Evolutionary conservation across 768 basidiomycete genomes (phyloP), one percentile per base, ranked within the genome.

Genomic region (Hericium erinaceus): DNA sequence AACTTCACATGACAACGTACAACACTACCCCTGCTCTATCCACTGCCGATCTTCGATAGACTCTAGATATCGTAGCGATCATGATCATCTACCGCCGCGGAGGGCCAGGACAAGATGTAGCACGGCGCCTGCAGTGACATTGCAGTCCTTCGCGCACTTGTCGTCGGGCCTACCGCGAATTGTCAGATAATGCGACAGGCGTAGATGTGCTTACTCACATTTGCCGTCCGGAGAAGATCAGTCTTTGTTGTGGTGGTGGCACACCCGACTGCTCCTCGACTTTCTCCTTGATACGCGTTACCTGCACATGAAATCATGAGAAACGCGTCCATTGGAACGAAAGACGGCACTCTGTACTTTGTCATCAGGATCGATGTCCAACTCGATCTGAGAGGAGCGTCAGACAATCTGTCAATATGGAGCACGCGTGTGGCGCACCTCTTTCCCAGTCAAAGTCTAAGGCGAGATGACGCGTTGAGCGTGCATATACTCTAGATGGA

Each of bases 201-300:
- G 37, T 40, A 48, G 40, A 15, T 28, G 49, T 46, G 55, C 24
- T 58, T 41, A 74, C 82, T 72, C 71, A 98, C 95, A 98, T 86
- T 69, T 97, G 95, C 67, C 94, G 84, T 38, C 95, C 95, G 66
- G 82, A 73, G 70, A 87, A 97, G 69, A 98, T 98, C 66, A 98
- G 73, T 58, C 95, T 84, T 71, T 98, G 95, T 72, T 98, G 95
- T 46, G 79, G 90, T 60, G 95, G 95, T 22, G 95, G 95, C 44
- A 98, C 95, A 62, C 95, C 95, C 6, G 93, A 94, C 74, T 98
- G 95, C 76, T 98, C 95, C 71, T 98, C 95, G 9, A 98, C 92
- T 71, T 91, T 90, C 80, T 95, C 94, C 77, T 98, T 98, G 74
- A 98, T 93, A 64, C 90, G 83, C 49, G 83, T 77, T 66, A 97